These are phyloP conservation scores for Trichoderma asperellum DNA, from an alignment of 2,329 filamentous ascomycete genomes.

Conservation along the genomic window DNA sequence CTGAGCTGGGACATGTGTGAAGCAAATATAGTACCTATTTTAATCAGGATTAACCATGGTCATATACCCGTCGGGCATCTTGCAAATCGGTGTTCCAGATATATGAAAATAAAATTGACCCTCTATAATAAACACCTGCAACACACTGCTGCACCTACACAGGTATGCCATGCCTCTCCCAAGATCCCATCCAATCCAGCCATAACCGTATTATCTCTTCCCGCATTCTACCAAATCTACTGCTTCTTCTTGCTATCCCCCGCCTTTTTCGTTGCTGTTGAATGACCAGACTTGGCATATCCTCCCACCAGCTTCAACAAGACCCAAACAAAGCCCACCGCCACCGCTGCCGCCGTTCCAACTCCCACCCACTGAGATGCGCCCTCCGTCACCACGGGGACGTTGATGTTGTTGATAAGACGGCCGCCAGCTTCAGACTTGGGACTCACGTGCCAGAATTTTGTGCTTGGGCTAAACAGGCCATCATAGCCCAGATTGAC, in stretches of 20 bases:
- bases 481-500: constrained; percentile 84
- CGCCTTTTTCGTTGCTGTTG: constrained; percentile 12
- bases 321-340: constrained; percentile 71
- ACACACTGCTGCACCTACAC: background rate
- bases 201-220: background rate
- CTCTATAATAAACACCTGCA: constrained; percentile 1
- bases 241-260: constrained; percentile 35
- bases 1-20: background rate
- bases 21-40: background rate
- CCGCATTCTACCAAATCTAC: constrained; percentile 8
- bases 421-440: constrained; percentile 40
- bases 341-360: constrained; percentile 63
- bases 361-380: constrained; percentile 52
- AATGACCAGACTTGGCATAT: constrained; percentile 22
- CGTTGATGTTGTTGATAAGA: constrained; percentile 59
- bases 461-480: constrained; percentile 73
- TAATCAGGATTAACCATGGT: background rate
- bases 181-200: background rate
- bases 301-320: constrained; percentile 57
- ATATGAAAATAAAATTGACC: background rate
- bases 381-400: constrained; percentile 67
- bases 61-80: background rate
- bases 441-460: constrained; percentile 80
- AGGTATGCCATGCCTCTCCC: background rate
- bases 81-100: background rate